A percentile compares a stretch with the other conserved stretches of the same genome.
These are phyloP conservation scores for Leptodontidium sp. DNA, from an alignment of 2,329 filamentous ascomycete genomes.

Conservation along the genomic window DNA sequence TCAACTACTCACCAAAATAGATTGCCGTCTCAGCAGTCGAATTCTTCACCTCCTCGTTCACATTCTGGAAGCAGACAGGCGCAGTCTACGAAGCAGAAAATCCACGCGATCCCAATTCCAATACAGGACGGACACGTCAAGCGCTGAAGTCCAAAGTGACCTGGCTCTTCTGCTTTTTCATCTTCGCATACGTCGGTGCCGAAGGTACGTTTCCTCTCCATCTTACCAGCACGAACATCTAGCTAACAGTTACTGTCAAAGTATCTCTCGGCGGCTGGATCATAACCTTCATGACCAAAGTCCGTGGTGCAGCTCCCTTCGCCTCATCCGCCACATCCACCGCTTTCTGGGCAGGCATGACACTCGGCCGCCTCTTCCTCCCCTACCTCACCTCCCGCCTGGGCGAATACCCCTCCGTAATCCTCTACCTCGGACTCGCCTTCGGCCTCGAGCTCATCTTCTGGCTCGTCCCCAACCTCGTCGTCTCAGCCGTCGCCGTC, in stretches of 20 bases:
- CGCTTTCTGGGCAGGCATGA: conserved; percentile 86
- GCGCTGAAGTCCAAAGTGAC: conserved; percentile 61
- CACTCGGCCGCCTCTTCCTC: conserved; percentile 74
- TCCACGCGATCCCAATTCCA: conserved; percentile 47
- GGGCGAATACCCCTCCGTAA: conserved; percentile 74
- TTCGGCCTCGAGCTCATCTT: conserved; percentile 75
- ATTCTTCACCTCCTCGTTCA: conserved; percentile 56
- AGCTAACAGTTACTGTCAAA: conserved; percentile 7
- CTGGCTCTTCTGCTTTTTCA: conserved; percentile 77
- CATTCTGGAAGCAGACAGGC: conserved; percentile 72
- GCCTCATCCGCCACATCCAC: conserved; percentile 78
- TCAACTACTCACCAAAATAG: conserved; percentile 1
- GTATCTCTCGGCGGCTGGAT: conserved; percentile 83
- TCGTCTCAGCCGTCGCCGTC: conserved; percentile 76
- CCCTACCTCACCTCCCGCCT: conserved; percentile 79
- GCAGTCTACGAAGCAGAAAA: conserved; percentile 65
- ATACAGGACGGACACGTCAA: conserved; percentile 42
- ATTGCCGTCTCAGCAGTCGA: conserved; percentile 65
- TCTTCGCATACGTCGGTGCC: conserved; percentile 80
- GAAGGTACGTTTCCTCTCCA: conserved; percentile 58
- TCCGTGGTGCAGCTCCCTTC: conserved; percentile 74
- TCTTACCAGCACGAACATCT: neutral
- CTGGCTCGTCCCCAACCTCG: conserved; percentile 82
- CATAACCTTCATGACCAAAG: conserved; percentile 84
- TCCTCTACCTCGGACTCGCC: conserved; percentile 68